A percentile compares a stretch with the other conserved stretches of the same genome.
These are phyloP conservation scores for Trichoderma polysporum DNA, from an alignment of 2,329 filamentous ascomycete species.

Conservation along the genomic window DNA sequence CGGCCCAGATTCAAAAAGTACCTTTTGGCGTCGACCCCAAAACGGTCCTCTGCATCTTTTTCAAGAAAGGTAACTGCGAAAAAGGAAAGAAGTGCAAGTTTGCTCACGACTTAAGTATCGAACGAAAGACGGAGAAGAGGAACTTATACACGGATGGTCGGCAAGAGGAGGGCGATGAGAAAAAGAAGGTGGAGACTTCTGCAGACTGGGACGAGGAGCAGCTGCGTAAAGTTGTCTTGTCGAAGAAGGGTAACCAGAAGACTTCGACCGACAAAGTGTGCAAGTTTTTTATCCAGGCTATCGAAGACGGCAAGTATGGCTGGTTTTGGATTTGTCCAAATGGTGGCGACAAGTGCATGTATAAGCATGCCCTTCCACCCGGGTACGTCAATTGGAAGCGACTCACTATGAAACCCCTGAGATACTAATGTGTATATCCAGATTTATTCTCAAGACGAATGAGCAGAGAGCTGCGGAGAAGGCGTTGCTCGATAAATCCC, in stretches of 20 bases:
- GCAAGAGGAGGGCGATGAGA: conserved; percentile 64
- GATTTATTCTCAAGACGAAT: conserved; percentile 95
- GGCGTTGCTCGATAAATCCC: conserved; percentile 92
- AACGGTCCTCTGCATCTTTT: conserved; percentile 94
- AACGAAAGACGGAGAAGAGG: conserved; percentile 90
- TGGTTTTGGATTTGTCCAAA: conserved; percentile 99
- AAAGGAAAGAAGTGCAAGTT: conserved; percentile 99
- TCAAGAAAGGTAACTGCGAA: conserved; percentile 94
- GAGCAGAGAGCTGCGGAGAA: conserved; percentile 96
- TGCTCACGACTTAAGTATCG: conserved; percentile 83
- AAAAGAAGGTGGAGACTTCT: conserved; percentile 89
- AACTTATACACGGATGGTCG: conserved; percentile 85
- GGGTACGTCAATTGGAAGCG: conserved; percentile 62
- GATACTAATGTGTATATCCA: conserved; percentile 36
- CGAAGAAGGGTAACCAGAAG: conserved; percentile 95
- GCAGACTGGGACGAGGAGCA: conserved; percentile 98
- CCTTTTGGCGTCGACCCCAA: conserved; percentile 98
- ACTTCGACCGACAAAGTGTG: conserved; percentile 98
- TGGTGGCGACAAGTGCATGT: conserved; percentile 97
- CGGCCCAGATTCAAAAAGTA: conserved; percentile 94
- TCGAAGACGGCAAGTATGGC: conserved; percentile 97
- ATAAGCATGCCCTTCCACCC: conserved; percentile 90
- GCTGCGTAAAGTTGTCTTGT: conserved; percentile 82
- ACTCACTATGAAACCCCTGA: too few relatives aligned
- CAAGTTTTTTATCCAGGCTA: conserved; percentile 96